phyloP scores from a whole-genome alignment of 768 basidiomycete genomes.

The Xerocomellus chrysenteron region DNA sequence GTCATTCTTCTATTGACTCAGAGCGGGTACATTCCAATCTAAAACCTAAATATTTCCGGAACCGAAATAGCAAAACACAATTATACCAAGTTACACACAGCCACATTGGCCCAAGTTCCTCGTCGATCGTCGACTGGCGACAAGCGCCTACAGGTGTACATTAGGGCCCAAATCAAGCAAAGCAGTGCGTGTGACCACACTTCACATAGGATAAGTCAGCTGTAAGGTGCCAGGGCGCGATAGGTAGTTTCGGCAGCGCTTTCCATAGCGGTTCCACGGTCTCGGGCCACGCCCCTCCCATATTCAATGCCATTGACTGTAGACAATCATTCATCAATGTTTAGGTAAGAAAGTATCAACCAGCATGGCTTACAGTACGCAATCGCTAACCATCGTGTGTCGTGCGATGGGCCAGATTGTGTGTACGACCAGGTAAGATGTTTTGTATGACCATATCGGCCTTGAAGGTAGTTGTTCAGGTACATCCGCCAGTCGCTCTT shows the following conservation, averaged over 20 bases:
- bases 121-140: neutral
- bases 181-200: neutral
- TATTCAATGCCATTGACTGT: slow-evolving; percentile 29
- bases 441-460: slow-evolving; percentile 31
- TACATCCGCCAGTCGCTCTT: slow-evolving; percentile 29
- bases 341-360: neutral
- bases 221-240: slow-evolving; percentile 23
- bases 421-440: slow-evolving; percentile 21
- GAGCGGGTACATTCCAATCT: slow-evolving; percentile 3
- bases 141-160: neutral
- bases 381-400: slow-evolving; percentile 24
- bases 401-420: slow-evolving; percentile 23
- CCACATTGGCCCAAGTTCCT: neutral
- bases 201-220: slow-evolving; percentile 10
- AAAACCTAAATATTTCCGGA: neutral
- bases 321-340: neutral
- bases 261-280: slow-evolving; percentile 32
- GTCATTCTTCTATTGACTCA: neutral
- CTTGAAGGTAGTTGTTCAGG: slow-evolving; percentile 32
- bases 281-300: slow-evolving; percentile 25
- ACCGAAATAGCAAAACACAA: neutral
- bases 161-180: neutral
- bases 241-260: slow-evolving; percentile 27
- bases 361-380: slow-evolving; percentile 24
- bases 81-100: slow-evolving; percentile 2